Percentiles rank a stretch among this genome's conserved stretches.
Conservation (phyloP, 805 yeast species). For the Suhomyces xylopsoci region DNA sequence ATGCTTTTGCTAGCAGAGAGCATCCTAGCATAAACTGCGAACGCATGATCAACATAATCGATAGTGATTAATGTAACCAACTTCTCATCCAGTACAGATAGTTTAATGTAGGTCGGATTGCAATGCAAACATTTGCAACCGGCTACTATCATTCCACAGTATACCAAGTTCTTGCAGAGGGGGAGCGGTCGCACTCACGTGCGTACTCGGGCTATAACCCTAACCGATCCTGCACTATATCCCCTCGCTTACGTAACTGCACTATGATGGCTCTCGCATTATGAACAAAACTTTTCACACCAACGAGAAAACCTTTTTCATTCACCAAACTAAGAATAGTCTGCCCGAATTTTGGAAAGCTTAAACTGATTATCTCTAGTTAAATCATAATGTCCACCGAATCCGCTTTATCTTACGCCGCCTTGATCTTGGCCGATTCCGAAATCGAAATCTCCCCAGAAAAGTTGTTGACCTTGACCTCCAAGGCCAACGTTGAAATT, state of each 20-base stretch:
- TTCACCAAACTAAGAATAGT: slow-evolving; percentile 42
- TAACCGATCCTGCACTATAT: not conserved
- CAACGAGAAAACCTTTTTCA: not conserved
- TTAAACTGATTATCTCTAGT: slow-evolving; percentile 51
- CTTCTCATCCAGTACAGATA: not conserved
- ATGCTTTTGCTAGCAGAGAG: not conserved
- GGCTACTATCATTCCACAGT: not conserved
- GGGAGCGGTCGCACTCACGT: slow-evolving; percentile 1
- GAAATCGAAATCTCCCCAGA: slow-evolving; percentile 46
- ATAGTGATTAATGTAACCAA: not conserved
- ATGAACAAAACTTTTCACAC: slow-evolving; percentile 5
- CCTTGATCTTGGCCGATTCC: slow-evolving; percentile 49
- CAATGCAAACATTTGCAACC: too few species aligned
- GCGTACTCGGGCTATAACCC: slow-evolving; percentile 1
- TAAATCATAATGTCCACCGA: slow-evolving; percentile 41
- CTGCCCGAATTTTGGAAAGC: slow-evolving; percentile 38
- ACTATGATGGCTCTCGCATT: not conserved
- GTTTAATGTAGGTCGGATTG: not conserved
- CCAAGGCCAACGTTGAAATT: slow-evolving; percentile 43
- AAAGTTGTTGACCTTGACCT: slow-evolving; percentile 40
- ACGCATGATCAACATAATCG: not conserved
- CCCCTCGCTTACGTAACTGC: not conserved
- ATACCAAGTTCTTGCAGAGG: not conserved
- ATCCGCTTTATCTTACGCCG: slow-evolving; percentile 50
- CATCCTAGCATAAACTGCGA: not conserved